Conservation (phyloP, 495 filamentous ascomycete species). For the Articulospora tetracladia region DNA sequence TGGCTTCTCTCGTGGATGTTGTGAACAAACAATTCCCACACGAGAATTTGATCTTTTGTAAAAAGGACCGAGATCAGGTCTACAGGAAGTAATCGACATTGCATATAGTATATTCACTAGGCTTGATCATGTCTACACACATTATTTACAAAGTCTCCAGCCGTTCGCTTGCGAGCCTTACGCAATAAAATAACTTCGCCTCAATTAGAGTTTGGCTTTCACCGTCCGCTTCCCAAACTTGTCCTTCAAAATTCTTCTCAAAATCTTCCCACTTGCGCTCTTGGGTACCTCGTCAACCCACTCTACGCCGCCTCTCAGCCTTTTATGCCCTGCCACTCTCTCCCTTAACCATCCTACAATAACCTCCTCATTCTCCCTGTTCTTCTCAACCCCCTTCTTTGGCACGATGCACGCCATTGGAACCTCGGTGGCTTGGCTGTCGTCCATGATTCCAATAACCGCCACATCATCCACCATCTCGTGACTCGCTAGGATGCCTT, state of each 20-base stretch:
- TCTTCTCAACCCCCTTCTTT: conserved; percentile 38
- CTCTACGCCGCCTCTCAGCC: conserved; percentile 72
- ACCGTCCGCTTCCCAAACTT: conserved; percentile 13
- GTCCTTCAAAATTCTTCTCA: conserved; percentile 59
- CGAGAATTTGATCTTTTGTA: too few relatives aligned
- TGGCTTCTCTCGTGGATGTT: too few relatives aligned
- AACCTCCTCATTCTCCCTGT: conserved; percentile 51
- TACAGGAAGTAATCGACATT: too few relatives aligned
- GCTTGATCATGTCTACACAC: too few relatives aligned
- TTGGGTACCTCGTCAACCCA: conserved; percentile 83
- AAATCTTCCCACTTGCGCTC: conserved; percentile 80
- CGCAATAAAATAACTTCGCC: too few relatives aligned
- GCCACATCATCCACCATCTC: conserved; percentile 64
- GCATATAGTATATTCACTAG: too few relatives aligned
- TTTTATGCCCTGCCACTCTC: conserved; percentile 58
- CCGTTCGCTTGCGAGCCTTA: too few relatives aligned
- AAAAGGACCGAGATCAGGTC: too few relatives aligned
- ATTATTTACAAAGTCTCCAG: too few relatives aligned
- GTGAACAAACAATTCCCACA: too few relatives aligned
- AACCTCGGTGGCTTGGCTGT: conserved; percentile 66
- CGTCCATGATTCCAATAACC: conserved; percentile 60
- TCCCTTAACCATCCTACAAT: conserved; percentile 59
- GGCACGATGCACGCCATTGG: conserved; percentile 79
- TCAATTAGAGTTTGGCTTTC: conserved; percentile 15
- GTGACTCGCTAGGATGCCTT: conserved; percentile 65